These are phyloP conservation scores for Penicillium macrosclerotiorum DNA, from an alignment of 495 filamentous ascomycete genomes.

Conservation along the genomic window DNA sequence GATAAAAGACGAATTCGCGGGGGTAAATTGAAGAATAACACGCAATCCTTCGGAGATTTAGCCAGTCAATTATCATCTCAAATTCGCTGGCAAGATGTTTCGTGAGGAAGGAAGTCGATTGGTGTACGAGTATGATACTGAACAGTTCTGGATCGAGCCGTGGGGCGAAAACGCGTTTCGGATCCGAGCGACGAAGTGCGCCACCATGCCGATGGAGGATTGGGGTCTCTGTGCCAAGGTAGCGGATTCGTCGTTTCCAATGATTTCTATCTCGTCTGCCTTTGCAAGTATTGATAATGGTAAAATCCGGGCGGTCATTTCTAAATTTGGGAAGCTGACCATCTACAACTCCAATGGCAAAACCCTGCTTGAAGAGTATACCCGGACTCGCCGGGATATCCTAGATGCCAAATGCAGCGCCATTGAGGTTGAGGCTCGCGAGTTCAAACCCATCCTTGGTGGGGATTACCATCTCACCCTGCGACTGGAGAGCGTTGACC, in stretches of 20 bases:
- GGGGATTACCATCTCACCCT: slow-evolving; percentile 52
- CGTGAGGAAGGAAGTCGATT: slow-evolving; percentile 1
- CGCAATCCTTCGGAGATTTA: not conserved
- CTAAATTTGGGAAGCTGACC: slow-evolving; percentile 46
- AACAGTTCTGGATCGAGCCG: slow-evolving; percentile 50
- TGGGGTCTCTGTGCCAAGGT: slow-evolving; percentile 47
- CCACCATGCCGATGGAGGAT: slow-evolving; percentile 46
- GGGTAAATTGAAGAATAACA: not conserved
- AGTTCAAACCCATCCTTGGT: slow-evolving; percentile 49
- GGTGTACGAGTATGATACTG: slow-evolving; percentile 3
- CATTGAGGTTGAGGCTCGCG: slow-evolving; percentile 50
- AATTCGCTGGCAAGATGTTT: not conserved
- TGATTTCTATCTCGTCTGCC: slow-evolving; percentile 19
- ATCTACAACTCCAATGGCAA: slow-evolving; percentile 43
- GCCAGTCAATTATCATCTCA: not conserved
- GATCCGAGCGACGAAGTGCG: slow-evolving; percentile 49
- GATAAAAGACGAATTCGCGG: not conserved
- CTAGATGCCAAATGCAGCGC: slow-evolving; percentile 55
- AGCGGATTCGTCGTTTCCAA: slow-evolving; percentile 5
- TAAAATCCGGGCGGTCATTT: slow-evolving; percentile 48
- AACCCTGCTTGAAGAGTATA: slow-evolving; percentile 54
- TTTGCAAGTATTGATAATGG: slow-evolving; percentile 49
- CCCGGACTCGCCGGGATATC: slow-evolving; percentile 48
- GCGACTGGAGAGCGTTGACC: slow-evolving; percentile 51
- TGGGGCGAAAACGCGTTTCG: slow-evolving; percentile 55